Evolutionary conservation across 805 yeast species (phyloP), one percentile per base, ranked within the genome.

Genomic region (Cyberlindnera mississippiensis): DNA sequence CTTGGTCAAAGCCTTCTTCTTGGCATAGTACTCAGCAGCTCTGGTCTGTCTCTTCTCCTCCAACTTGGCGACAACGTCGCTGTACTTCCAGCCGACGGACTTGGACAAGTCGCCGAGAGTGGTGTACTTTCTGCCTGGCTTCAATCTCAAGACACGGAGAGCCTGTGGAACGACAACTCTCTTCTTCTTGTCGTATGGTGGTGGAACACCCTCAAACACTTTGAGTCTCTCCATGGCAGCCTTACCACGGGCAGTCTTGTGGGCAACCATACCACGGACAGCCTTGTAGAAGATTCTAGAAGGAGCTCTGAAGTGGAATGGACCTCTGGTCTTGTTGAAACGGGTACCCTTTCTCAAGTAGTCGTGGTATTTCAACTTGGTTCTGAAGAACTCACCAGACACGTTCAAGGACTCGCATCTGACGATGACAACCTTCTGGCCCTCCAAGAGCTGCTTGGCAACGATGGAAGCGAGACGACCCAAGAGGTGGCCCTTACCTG

Each of bases 251-350:
- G 98, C 93, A 62, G 99, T 93, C 89, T 93, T 93, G 90, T 93
- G 98, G 71, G 96, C 78, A 67, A 93, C 78, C 99, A 93, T 93
- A 78, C 99, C 99, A 72, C 96, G 86, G 72, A 93, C 75, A 68
- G 99, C 97, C 85, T 93, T 93, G 95, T 90, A 90, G 77, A 93
- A 89, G 76, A 93, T 91, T 79, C 98, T 89, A 55, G 98, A 90
- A 74, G 99, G 99, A 55, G 99, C 99, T 78, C 98, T 93, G 96
- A 93, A 93, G 75, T 93, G 99, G 97, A 91, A 93, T 68, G 98
- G 98, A 80, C 99, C 99, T 73, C 89, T 85, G 67, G 80, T 84
- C 80, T 89, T 89, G 96, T 93, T 93, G 90, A 73, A 93, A 78
- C 96, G 85, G 70, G 99, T 90, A 66, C 95, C 86, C 84, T 93